Conservation (phyloP, 2,329 filamentous ascomycete species). For the Thelonectria olida region DNA sequence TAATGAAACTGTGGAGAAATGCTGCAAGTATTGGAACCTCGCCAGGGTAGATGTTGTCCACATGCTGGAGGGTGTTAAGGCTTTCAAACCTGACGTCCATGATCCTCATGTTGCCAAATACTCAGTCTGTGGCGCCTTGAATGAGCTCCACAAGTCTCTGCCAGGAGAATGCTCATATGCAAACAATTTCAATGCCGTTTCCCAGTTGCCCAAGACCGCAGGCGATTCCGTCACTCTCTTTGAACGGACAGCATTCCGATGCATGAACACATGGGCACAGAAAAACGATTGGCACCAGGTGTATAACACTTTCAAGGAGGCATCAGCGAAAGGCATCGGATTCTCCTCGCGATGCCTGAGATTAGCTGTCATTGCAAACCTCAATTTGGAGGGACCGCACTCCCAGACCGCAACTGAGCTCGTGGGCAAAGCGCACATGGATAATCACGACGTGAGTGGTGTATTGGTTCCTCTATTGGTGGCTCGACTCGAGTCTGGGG, state of each 20-base stretch:
- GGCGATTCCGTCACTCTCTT: slow-evolving; percentile 34
- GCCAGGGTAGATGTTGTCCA: slow-evolving; percentile 29
- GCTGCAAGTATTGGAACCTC: slow-evolving; percentile 47
- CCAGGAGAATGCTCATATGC: slow-evolving; percentile 22
- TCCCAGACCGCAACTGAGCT: slow-evolving; percentile 48
- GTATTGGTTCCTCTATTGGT: slow-evolving; percentile 53
- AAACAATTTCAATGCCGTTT: slow-evolving; percentile 17
- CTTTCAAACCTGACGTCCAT: slow-evolving; percentile 34
- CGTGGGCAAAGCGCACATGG: slow-evolving; percentile 49
- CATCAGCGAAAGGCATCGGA: slow-evolving; percentile 40
- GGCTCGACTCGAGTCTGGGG: slow-evolving; percentile 47
- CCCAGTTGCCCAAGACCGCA: slow-evolving; percentile 24
- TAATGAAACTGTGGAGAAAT: slow-evolving; percentile 39
- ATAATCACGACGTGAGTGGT: slow-evolving; percentile 53
- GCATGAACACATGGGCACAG: slow-evolving; percentile 53
- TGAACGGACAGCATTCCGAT: slow-evolving; percentile 34
- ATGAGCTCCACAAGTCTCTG: slow-evolving; percentile 30
- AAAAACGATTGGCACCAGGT: slow-evolving; percentile 44
- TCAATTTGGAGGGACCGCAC: slow-evolving; percentile 44
- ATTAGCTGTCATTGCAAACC: slow-evolving; percentile 56
- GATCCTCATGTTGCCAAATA: slow-evolving; percentile 36
- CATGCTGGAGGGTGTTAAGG: slow-evolving; percentile 41
- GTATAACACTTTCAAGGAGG: slow-evolving; percentile 48
- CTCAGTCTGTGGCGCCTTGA: slow-evolving; percentile 27
- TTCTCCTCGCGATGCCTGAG: slow-evolving; percentile 54